Conservation (phyloP, 2,329 filamentous ascomycete genomes). For the Botrytis paeoniae region DNA sequence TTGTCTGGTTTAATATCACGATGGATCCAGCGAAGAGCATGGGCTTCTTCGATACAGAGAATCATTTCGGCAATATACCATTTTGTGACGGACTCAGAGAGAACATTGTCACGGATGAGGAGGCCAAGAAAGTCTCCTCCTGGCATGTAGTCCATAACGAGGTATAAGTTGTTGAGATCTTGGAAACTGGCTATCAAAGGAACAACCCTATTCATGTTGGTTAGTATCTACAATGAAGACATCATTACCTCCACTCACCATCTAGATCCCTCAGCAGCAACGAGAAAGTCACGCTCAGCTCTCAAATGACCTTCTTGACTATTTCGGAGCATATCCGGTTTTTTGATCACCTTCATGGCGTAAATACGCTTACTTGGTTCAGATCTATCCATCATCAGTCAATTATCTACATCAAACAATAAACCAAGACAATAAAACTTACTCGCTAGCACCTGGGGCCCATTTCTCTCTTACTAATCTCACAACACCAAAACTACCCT, state of each 20-base stretch:
- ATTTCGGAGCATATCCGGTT: constrained; percentile 86
- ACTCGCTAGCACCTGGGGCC: constrained; percentile 24
- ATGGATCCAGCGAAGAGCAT: constrained; percentile 86
- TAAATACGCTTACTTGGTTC: constrained; percentile 59
- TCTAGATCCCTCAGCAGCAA: constrained; percentile 79
- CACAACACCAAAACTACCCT: constrained; percentile 93
- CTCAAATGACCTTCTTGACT: constrained; percentile 89
- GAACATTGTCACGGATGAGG: constrained; percentile 77
- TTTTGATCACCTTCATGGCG: constrained; percentile 96
- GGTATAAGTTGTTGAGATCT: constrained; percentile 77
- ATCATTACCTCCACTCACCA: constrained; percentile 52
- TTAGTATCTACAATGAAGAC: constrained; percentile 10
- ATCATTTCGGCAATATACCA: constrained; percentile 98
- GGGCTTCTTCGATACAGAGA: constrained; percentile 87
- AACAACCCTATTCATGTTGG: constrained; percentile 60
- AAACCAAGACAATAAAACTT: constrained; percentile 4
- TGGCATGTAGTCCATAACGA: constrained; percentile 98
- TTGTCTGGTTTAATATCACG: constrained; percentile 97
- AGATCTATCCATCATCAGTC: not conserved
- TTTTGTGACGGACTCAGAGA: constrained; percentile 73
- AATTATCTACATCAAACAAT: not conserved
- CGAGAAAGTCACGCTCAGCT: constrained; percentile 88
- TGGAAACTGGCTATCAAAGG: constrained; percentile 87
- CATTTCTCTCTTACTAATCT: constrained; percentile 71
- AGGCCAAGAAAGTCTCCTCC: constrained; percentile 91